These are phyloP conservation scores for Alternaria triticimaculans DNA, from an alignment of 2,329 filamentous ascomycete genomes.

Conservation along the genomic window DNA sequence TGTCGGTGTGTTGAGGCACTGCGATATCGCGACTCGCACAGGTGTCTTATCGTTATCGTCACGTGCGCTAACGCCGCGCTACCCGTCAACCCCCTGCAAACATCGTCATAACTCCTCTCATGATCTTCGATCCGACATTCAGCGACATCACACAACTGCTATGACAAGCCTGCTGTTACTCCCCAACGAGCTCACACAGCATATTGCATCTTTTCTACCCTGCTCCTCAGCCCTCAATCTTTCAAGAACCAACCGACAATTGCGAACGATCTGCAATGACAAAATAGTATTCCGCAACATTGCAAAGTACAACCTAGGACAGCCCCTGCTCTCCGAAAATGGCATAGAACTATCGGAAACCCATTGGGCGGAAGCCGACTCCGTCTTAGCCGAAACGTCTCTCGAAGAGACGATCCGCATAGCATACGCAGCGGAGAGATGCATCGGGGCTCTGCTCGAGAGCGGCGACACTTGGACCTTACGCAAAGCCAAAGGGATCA, in stretches of 20 bases:
- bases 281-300: slow-evolving; percentile 25
- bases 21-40: neutral
- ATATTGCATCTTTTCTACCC: slow-evolving; percentile 23
- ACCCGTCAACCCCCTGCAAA: neutral
- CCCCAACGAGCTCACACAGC: slow-evolving; percentile 29
- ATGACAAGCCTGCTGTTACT: slow-evolving; percentile 9
- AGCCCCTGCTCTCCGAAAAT: neutral
- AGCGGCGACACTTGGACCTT: slow-evolving; percentile 1
- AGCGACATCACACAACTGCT: neutral
- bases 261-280: slow-evolving; percentile 23
- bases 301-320: slow-evolving; percentile 7
- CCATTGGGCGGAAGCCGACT: slow-evolving; percentile 16
- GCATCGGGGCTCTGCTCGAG: neutral
- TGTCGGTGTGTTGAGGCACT: neutral
- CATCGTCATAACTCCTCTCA: neutral
- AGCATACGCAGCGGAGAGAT: slow-evolving; percentile 24
- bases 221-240: slow-evolving; percentile 24
- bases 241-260: slow-evolving; percentile 15
- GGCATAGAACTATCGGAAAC: neutral
- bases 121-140: neutral
- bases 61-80: neutral
- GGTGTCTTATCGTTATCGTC: neutral
- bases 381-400: slow-evolving; percentile 5
- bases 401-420: slow-evolving; percentile 17
- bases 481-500: neutral